Evolutionary conservation across 768 basidiomycete genomes (phyloP).

Genomic region (Tubosaeta sp.): DNA sequence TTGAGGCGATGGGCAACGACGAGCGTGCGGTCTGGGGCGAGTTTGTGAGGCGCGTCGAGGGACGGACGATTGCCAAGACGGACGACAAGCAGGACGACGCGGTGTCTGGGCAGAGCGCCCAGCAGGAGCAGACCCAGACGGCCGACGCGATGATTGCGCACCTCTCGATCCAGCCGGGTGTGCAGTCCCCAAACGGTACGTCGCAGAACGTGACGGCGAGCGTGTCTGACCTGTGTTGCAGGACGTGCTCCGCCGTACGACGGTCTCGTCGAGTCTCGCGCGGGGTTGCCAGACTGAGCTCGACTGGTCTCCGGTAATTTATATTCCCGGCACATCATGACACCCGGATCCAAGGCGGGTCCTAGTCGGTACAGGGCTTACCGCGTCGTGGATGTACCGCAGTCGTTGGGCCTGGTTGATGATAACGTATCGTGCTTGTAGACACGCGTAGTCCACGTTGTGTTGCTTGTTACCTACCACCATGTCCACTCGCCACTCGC

Average conservation of each 20-base stretch:
- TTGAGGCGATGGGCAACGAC: conserved; percentile 48
- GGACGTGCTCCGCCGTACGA: conserved; percentile 7
- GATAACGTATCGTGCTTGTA: not conserved
- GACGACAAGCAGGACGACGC: conserved; percentile 21
- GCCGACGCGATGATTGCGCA: conserved; percentile 18
- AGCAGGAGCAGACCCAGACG: conserved; percentile 15
- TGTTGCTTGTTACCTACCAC: no score
- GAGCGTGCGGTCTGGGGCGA: conserved; percentile 67
- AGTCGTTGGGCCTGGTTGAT: not conserved
- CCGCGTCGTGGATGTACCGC: not conserved
- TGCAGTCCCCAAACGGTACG: conserved; percentile 16
- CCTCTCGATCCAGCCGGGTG: conserved; percentile 17
- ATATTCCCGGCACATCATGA: conserved; percentile 1
- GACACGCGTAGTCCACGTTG: not conserved
- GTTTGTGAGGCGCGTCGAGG: conserved; percentile 61
- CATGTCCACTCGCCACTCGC: conserved; percentile 8
- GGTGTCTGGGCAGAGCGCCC: conserved; percentile 4
- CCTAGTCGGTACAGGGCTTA: not conserved
- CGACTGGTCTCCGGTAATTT: conserved; percentile 11
- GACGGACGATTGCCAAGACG: conserved; percentile 35
- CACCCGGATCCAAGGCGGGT: not conserved
- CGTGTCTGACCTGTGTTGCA: not conserved
- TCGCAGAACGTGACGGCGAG: not conserved
- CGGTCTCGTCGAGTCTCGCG: conserved; percentile 2
- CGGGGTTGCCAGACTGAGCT: not conserved